Evolutionary conservation across 2,329 filamentous ascomycete genomes (phyloP).

Genomic region (Hypoxylon sp.): DNA sequence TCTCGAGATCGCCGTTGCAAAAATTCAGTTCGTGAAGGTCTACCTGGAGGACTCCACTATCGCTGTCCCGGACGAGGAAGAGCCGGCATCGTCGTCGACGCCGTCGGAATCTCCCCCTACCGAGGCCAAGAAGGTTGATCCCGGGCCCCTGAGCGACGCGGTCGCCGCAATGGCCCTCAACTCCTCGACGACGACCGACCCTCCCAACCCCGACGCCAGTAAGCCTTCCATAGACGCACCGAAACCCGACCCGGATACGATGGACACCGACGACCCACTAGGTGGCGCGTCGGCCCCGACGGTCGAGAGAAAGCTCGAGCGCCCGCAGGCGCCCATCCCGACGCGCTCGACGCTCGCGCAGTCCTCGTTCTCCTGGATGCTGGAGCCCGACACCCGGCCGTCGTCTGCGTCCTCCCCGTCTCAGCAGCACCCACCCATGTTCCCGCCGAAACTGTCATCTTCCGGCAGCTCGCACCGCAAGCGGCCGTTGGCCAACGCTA

Average conservation of each 20-base stretch:
- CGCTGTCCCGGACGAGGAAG: constrained; percentile 58
- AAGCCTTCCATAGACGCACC: constrained; percentile 6
- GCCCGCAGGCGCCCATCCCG: constrained; percentile 60
- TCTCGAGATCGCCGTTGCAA: constrained; percentile 70
- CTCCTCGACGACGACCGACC: constrained; percentile 35
- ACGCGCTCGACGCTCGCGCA: constrained; percentile 76
- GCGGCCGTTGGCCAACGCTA: constrained; percentile 57
- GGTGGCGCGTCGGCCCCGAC: constrained; percentile 35
- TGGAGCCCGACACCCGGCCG: constrained; percentile 64
- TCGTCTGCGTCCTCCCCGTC: constrained; percentile 34
- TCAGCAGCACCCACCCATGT: constrained; percentile 33
- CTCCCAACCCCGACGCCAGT: constrained; percentile 25
- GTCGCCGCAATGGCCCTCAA: constrained; percentile 47
- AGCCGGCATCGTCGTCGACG: constrained; percentile 26
- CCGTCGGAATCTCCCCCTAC: constrained; percentile 13
- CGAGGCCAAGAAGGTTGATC: constrained; percentile 25
- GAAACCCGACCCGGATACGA: constrained; percentile 23
- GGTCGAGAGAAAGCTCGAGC: constrained; percentile 47
- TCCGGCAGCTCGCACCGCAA: constrained; percentile 52
- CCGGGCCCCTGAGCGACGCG: constrained; percentile 43
- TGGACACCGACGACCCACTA: constrained; percentile 45
- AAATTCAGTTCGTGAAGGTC: constrained; percentile 72
- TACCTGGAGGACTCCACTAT: constrained; percentile 70
- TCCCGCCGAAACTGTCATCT: constrained; percentile 43
- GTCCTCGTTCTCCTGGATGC: constrained; percentile 84